Percentiles rank a stretch among this genome's conserved stretches.
Evolutionary conservation across 805 yeast species (phyloP).

Genomic region (Torulaspora delbrueckii): DNA sequence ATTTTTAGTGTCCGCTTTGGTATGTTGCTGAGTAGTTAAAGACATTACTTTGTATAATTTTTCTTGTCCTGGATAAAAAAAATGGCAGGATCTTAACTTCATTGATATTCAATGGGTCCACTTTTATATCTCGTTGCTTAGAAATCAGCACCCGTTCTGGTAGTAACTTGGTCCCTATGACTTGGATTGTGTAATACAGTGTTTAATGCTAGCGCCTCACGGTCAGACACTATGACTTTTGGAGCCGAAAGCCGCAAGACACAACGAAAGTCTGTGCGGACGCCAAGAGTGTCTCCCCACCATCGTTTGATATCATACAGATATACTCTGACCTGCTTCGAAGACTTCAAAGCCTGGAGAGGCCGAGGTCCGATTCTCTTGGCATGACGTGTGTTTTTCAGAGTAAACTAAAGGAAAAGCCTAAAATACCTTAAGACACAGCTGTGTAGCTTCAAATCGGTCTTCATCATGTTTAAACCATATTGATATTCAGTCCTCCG

Average conservation of each 20-base stretch:
- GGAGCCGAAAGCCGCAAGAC: background rate
- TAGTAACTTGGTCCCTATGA: background rate
- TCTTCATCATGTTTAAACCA: too few species aligned
- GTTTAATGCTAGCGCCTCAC: background rate
- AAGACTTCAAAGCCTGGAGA: background rate
- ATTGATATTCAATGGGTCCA: background rate
- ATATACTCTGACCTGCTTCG: too few species aligned
- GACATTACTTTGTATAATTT: background rate
- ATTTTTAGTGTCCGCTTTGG: background rate
- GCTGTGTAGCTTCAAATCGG: too few species aligned
- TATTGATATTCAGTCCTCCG: too few species aligned
- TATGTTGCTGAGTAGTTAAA: background rate
- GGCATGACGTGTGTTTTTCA: background rate
- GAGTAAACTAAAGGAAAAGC: too few species aligned
- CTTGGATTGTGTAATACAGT: background rate
- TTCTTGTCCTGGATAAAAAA: background rate
- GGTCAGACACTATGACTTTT: background rate
- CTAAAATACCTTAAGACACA: too few species aligned
- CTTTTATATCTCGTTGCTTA: background rate
- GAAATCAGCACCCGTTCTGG: background rate
- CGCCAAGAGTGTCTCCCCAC: background rate
- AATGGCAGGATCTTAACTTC: background rate
- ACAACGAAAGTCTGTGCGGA: background rate
- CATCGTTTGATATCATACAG: background rate
- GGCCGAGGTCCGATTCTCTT: background rate